A percentile compares a stretch with the other conserved stretches of the same genome.
Evolutionary conservation across 2,329 filamentous ascomycete species (phyloP).

Genomic region (Whalleya microplaca): DNA sequence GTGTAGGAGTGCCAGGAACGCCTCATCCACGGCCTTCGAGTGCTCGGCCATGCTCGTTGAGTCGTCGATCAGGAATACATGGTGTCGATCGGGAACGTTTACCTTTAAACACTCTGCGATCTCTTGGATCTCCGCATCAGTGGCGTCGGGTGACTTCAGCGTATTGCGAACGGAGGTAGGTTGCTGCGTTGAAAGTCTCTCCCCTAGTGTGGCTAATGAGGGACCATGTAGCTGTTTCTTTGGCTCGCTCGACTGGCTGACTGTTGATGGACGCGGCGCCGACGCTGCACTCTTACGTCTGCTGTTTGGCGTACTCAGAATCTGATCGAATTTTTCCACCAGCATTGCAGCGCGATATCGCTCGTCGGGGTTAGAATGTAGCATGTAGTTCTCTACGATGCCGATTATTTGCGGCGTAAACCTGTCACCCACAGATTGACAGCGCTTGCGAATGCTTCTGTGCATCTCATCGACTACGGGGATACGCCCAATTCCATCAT

Average conservation of each 20-base stretch:
- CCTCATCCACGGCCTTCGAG: conserved; percentile 5
- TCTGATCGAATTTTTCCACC: conserved; percentile 6
- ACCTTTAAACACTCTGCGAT: conserved; percentile 7
- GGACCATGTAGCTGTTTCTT: neutral
- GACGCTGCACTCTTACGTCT: neutral
- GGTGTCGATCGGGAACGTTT: conserved; percentile 21
- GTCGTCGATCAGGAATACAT: conserved; percentile 30
- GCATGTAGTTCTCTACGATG: conserved; percentile 22
- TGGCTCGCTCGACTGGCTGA: neutral
- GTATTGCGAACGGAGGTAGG: neutral
- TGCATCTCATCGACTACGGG: conserved; percentile 16
- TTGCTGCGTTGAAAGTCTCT: neutral
- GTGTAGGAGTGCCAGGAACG: conserved; percentile 10
- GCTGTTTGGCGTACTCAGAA: neutral
- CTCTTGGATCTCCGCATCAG: conserved; percentile 2
- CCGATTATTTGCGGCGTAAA: conserved; percentile 19
- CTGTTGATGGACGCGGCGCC: neutral
- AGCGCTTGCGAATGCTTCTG: conserved; percentile 9
- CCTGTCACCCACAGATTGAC: conserved; percentile 8
- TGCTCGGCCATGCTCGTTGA: conserved; percentile 22
- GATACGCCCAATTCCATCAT: conserved; percentile 12
- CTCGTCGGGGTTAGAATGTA: conserved; percentile 9
- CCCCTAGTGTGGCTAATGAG: conserved; percentile 1
- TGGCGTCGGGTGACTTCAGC: neutral
- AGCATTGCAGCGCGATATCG: conserved; percentile 10